Evolutionary conservation across 140 eudicot genomes (phyloP), one percentile per base, ranked within the genome.

Genomic region (Erigeron philadelphicus): DNA sequence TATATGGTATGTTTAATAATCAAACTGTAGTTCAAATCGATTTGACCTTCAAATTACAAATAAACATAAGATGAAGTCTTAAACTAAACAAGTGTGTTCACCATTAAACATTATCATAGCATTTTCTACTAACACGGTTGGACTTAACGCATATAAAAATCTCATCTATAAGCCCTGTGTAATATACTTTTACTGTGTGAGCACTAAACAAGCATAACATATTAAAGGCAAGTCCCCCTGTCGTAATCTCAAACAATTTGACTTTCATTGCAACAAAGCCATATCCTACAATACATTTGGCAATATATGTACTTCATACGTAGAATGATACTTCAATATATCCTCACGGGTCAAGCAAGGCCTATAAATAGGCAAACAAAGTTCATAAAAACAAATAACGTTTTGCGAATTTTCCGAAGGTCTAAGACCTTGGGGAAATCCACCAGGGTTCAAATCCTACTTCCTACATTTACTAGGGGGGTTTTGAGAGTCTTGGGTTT

Each of bases 21-120:
- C 55, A 43, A 63, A 23, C n/a, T 9, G 43, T 75, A 67, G 54
- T 58, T 41, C 40, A 71, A 12, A 46, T 59, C 19, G 0, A 46
- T 59, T 50, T 64, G 66, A 60, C 59, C n/a, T 46, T 52, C 38
- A 5, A 15, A 48, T 47, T 60, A 59, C 47, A 71, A 44, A 53
- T 45, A 21, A 35, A 10, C 23, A 35, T 64, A 63, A 35, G 61
- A 62, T 8, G 42, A 23, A 45, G 45, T 44, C 60, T 66, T n/a
- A 66, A 48, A 21, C 62, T 50, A 55, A 56, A 56, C 45, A 46
- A 57, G 10, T n/a, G 10, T 17, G 18, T 25, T 31, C 38, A 25
- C 6, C 61, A 69, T 18, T 48, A 70, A 19, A 57, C 16, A 55
- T 43, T 3, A 60, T 63, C 62, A 72, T 40, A 72, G 69, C 63